Evolutionary conservation across 2,329 filamentous ascomycete species (phyloP).

Genomic region (Didymella pomorum): DNA sequence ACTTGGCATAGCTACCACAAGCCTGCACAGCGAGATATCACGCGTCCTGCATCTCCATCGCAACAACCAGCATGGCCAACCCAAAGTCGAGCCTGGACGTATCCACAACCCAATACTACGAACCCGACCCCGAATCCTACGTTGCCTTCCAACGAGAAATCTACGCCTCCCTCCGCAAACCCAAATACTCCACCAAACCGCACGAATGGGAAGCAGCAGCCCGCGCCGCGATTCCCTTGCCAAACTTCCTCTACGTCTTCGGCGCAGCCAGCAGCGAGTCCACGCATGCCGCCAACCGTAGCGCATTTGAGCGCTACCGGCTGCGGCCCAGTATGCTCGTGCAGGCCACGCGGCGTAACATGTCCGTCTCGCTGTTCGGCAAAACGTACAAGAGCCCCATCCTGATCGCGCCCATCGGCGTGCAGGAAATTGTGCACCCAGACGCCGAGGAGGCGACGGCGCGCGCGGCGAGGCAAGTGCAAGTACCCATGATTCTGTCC

Average conservation of each 20-base stretch:
- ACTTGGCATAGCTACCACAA: not conserved
- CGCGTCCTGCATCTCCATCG: not conserved
- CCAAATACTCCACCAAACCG: constrained; percentile 53
- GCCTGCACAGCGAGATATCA: not conserved
- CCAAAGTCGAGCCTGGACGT: constrained; percentile 1
- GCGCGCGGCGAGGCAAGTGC: constrained; percentile 65
- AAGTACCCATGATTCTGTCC: constrained; percentile 72
- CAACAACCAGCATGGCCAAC: constrained; percentile 19
- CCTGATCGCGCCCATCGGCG: constrained; percentile 73
- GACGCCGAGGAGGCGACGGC: constrained; percentile 72
- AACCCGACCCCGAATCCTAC: constrained; percentile 49
- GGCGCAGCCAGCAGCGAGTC: constrained; percentile 50
- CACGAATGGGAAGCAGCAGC: constrained; percentile 52
- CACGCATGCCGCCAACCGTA: constrained; percentile 49
- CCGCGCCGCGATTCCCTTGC: constrained; percentile 40
- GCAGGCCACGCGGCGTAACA: constrained; percentile 47
- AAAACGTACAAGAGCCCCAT: constrained; percentile 60
- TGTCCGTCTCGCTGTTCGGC: constrained; percentile 50
- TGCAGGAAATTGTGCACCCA: constrained; percentile 71
- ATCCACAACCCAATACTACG: constrained; percentile 29
- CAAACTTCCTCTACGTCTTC: constrained; percentile 53
- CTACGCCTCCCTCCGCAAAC: constrained; percentile 48
- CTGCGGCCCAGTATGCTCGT: constrained; percentile 53
- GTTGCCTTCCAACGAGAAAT: constrained; percentile 49
- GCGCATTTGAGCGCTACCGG: constrained; percentile 51